Base-by-base conservation (phyloP, 108 stramenopile genomes). In the Fragilaria crotonensis region DNA sequence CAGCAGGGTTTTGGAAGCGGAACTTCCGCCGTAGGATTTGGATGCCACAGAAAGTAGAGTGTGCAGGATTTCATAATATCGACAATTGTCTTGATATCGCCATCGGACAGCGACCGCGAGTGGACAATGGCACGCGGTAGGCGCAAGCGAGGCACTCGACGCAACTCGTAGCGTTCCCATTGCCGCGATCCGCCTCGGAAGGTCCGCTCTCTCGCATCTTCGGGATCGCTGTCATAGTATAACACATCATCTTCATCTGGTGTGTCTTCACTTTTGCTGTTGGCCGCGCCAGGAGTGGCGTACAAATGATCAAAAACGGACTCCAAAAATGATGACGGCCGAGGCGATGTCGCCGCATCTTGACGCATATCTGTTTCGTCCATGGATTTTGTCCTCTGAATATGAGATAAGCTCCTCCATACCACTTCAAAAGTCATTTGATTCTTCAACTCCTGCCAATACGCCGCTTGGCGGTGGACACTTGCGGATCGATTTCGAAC, bases 221-320 rank as follows among this genome's bases (percentile, higher is more conserved):
- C 79, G 11, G 79, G 79, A 41, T 80, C 79, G 64, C 75, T 77
- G 58, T 80, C 79, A 32, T 80, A 80, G 62, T 70, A 80, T 11
- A n/a, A n/a, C n/a, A n/a, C n/a, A 0, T 62, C 73, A 20, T 51
- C 33, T 30, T 63, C 70, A 44, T 52, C n/a, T 11, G 41, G 29
- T 18, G 5, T 21, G 19, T 17, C 44, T 3, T 52, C 25, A 19
- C 48, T n/a, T n/a, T n/a, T n/a, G n/a, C n/a, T n/a, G n/a, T n/a
- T n/a, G n/a, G n/a, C n/a, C n/a, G n/a, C n/a, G n/a, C n/a, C n/a
- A n/a, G n/a, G n/a, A n/a, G n/a, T n/a, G n/a, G n/a, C n/a, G n/a
- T n/a, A n/a, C n/a, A n/a, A n/a, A n/a, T n/a, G n/a, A n/a, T n/a
- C n/a, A n/a, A n/a, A n/a, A n/a, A n/a, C n/a, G n/a, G n/a, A n/a